Conservation (phyloP, 1,284 basidiomycete species). For the Phaffia rhodozyma region DNA sequence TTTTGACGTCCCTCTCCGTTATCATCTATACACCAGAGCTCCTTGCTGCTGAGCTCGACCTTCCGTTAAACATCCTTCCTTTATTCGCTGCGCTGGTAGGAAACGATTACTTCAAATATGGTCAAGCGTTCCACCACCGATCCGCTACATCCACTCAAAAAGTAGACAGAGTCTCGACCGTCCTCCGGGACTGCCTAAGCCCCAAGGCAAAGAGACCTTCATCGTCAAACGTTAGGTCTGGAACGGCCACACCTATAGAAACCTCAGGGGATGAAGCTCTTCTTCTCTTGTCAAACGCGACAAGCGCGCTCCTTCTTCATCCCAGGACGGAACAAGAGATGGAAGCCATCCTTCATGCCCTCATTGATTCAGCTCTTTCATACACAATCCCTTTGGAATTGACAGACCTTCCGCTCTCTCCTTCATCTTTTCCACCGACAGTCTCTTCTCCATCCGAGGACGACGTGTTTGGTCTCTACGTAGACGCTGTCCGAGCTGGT, state of each 20-base stretch:
- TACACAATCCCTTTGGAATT: slow-evolving; percentile 4
- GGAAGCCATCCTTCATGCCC: slow-evolving; percentile 11
- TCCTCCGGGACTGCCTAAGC: slow-evolving; percentile 29
- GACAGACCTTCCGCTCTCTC: neutral
- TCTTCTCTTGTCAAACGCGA: slow-evolving; percentile 5
- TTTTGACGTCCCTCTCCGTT: slow-evolving; percentile 35
- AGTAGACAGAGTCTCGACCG: slow-evolving; percentile 32
- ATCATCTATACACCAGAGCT: slow-evolving; percentile 50
- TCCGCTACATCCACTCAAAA: slow-evolving; percentile 23
- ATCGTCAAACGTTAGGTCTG: too few species aligned
- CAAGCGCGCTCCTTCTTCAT: slow-evolving; percentile 3
- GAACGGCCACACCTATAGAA: neutral
- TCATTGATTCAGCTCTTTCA: slow-evolving; percentile 14
- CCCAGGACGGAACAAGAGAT: neutral
- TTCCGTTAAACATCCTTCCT: slow-evolving; percentile 62
- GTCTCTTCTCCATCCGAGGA: neutral
- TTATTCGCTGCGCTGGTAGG: slow-evolving; percentile 74
- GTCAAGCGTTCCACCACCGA: slow-evolving; percentile 25
- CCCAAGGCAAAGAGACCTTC: neutral
- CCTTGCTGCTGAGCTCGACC: slow-evolving; percentile 52
- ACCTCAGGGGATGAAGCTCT: slow-evolving; percentile 4
- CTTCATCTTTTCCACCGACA: neutral
- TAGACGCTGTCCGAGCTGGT: neutral
- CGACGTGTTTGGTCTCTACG: neutral
- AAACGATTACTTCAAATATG: slow-evolving; percentile 58